These are phyloP conservation scores for Conticribra guillardii DNA, from an alignment of 108 stramenopile species.

Conservation along the genomic window DNA sequence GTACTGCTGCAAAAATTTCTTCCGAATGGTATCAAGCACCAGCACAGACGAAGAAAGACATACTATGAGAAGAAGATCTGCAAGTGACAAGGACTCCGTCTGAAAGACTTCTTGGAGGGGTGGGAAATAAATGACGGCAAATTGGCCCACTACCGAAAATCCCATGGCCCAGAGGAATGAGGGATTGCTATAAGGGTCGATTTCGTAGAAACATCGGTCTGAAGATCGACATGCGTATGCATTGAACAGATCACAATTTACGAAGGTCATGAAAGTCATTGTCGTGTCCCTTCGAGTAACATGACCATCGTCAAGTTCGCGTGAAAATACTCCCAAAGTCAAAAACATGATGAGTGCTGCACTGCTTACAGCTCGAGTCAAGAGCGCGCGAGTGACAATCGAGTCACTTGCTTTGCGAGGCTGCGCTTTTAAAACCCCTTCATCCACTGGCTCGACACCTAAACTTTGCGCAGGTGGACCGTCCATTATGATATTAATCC, in stretches of 20 bases:
- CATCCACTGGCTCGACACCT: constrained; percentile 94
- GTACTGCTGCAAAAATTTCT: constrained; percentile 80
- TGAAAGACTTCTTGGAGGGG: constrained; percentile 94
- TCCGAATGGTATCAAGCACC: constrained; percentile 86
- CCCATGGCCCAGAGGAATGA: constrained; percentile 90
- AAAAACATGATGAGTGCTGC: constrained; percentile 86
- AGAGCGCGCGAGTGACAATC: constrained; percentile 85
- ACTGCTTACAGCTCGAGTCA: constrained; percentile 85
- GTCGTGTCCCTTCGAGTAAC: constrained; percentile 92
- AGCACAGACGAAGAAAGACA: constrained; percentile 83
- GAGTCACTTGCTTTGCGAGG: constrained; percentile 90
- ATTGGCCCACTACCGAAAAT: constrained; percentile 86
- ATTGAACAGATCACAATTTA: constrained; percentile 96
- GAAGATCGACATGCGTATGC: constrained; percentile 92
- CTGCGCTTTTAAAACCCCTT: constrained; percentile 78
- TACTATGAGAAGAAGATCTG: constrained; percentile 79
- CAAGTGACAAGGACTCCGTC: constrained; percentile 87
- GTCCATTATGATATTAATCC: constrained; percentile 99
- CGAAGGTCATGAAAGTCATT: constrained; percentile 99
- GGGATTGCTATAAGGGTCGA: constrained; percentile 82
- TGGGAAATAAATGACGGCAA: constrained; percentile 89
- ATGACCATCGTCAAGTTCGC: constrained; percentile 81
- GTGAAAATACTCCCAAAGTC: constrained; percentile 89
- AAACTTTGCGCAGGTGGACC: constrained; percentile 93
- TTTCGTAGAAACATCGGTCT: constrained; percentile 78